Percentiles rank a stretch among this genome's conserved stretches.
phyloP scores from a whole-genome alignment of 2,329 filamentous ascomycete species.

The Pyrenochaeta sp. region DNA sequence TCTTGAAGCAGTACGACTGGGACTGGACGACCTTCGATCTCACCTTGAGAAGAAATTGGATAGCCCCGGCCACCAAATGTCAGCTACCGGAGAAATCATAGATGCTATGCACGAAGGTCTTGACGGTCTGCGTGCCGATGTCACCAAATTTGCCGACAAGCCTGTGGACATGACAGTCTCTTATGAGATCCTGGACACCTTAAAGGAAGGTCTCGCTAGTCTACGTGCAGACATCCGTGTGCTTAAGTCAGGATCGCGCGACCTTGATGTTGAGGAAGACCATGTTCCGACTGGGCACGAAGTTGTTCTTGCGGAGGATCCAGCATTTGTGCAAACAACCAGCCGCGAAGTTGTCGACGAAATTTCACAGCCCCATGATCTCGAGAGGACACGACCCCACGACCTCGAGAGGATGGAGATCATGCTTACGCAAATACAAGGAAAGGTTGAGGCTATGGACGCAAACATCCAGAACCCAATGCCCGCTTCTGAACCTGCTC shows the following conservation, averaged over 20 bases:
- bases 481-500: slow-evolving; percentile 40
- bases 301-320: slow-evolving; percentile 60
- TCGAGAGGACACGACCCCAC: slow-evolving; percentile 74
- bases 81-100: slow-evolving; percentile 64
- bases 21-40: slow-evolving; percentile 58
- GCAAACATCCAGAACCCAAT: slow-evolving; percentile 57
- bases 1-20: slow-evolving; percentile 57
- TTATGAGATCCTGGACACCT: slow-evolving; percentile 86
- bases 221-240: slow-evolving; percentile 80
- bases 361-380: slow-evolving; percentile 53
- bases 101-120: slow-evolving; percentile 74
- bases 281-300: slow-evolving; percentile 54
- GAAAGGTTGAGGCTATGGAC: slow-evolving; percentile 83
- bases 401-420: slow-evolving; percentile 88
- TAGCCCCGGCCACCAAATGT: slow-evolving; percentile 60
- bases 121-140: slow-evolving; percentile 76
- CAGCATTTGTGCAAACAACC: slow-evolving; percentile 51
- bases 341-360: slow-evolving; percentile 39
- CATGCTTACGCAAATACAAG: slow-evolving; percentile 80
- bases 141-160: slow-evolving; percentile 77
- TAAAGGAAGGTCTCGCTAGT: slow-evolving; percentile 80
- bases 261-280: slow-evolving; percentile 60
- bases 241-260: slow-evolving; percentile 63
- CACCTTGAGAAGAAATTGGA: slow-evolving; percentile 62
- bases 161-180: slow-evolving; percentile 82